Evolutionary conservation across 768 basidiomycete genomes (phyloP), one percentile per base, ranked within the genome.

Genomic region (Trametes coccinea): DNA sequence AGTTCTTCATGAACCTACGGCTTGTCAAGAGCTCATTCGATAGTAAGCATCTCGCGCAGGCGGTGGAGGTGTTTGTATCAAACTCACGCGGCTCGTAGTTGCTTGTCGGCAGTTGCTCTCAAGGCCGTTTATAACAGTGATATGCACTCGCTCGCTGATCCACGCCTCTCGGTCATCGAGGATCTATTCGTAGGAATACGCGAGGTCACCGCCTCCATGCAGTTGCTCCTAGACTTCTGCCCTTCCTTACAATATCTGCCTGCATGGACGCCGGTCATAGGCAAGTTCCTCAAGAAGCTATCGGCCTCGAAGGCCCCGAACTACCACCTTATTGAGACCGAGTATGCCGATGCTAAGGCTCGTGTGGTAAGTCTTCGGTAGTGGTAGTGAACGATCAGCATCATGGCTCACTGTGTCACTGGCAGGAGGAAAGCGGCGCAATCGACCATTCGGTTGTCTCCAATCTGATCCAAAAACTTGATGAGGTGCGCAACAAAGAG

Each of bases 91-190:
- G 22, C 22, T 22, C 4, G 17, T 39, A 63, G 62, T 27, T 27
- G n/a, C 14, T 54, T 63, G 16, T 29, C 57, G 4, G 52, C 57
- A 3, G 39, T 44, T 1, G 43, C 59, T 7, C 9, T 63, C 27
- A 59, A 59, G 11, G 46, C 50, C 1, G 27, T 52, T 6, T 59
- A 59, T 33, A 52, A 47, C 9, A 4, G 51, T 13, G 43, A 63
- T 1, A 27, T 59, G 7, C 16, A 9, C 27, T 40, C 34, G 4
- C 27, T 43, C n/a, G 22, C 50, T 10, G 69, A 70, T 53, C 39
- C 58, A 13, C 56, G 52, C 56, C 33, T 70, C 13, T 53, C 46
- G 29, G 37, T 63, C 31, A 56, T 64, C 17, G 62, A 69, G 22
- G 55, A 63, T 34, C 44, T 46, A 6, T 43, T 53, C 13, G 14